A percentile compares a stretch with the other conserved stretches of the same genome.
These are phyloP conservation scores for Botrytis pseudocinerea DNA, from an alignment of 2,329 filamentous ascomycete genomes.

Conservation along the genomic window DNA sequence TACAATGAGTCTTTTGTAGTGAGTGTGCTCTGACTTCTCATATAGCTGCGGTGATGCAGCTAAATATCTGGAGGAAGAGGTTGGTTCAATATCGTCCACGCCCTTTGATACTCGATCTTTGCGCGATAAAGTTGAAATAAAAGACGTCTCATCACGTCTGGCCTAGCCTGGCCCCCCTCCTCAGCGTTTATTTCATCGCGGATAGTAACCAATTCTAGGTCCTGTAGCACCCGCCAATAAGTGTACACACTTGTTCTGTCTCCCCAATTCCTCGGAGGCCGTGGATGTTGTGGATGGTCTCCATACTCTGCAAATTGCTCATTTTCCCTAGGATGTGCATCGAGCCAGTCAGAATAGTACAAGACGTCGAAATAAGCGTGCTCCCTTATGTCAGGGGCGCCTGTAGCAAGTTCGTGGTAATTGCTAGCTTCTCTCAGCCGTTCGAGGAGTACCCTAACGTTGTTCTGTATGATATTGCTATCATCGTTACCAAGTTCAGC, in stretches of 20 bases:
- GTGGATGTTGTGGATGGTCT: no score
- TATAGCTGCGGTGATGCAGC: neutral
- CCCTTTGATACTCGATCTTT: neutral
- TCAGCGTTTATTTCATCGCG: no score
- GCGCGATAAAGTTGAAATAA: neutral
- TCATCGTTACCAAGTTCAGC: rapidly evolving
- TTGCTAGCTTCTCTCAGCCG: neutral
- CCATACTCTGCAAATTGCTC: no score
- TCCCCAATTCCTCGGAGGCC: no score
- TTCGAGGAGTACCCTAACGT: neutral
- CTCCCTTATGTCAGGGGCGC: no score
- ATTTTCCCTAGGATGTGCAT: no score
- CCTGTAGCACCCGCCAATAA: no score
- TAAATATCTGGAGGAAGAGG: neutral
- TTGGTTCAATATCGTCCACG: rapidly evolving
- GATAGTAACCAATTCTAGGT: rapidly evolving
- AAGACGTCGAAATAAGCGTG: no score
- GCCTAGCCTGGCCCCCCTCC: no score
- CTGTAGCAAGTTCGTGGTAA: no score
- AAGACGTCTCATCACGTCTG: neutral
- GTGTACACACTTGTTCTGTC: no score
- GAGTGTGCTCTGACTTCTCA: neutral
- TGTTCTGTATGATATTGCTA: neutral
- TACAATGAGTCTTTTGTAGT: neutral
- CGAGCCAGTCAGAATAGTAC: no score